Evolutionary conservation across 2,329 filamentous ascomycete species (phyloP), one percentile per base, ranked within the genome.

Genomic region (Epichloe uncinata): DNA sequence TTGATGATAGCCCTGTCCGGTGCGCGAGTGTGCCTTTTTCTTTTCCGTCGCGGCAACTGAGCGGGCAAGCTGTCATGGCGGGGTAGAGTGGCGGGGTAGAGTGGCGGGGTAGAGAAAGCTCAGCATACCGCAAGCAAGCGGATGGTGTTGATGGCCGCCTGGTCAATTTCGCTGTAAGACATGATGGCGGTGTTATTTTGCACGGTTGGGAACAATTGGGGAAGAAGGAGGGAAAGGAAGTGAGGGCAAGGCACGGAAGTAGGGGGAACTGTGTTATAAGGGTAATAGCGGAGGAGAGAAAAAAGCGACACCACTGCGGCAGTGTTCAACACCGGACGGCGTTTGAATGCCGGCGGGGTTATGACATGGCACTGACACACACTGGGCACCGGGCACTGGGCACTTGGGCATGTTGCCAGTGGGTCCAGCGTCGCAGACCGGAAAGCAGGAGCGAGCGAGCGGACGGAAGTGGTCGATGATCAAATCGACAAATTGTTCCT

Each of bases 131-230:
- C 90, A 63, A 98, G 81, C 67, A 88, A 73, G 70, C 93, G 87
- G 77, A 98, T 97, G 71, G 91, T 95, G 84, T 97, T 97, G 76
- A 98, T 88, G 67, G 88, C 86, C 73, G 89, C 81, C 78, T 84
- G 76, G 71, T 98, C 93, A 67, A 83, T 71, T 65, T 97, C 86
- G 69, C 79, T 78, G 80, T 86, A 96, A 70, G 82, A 82, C 91
- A 97, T 97, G 70, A 66, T 81, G 70, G 45, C 71, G 66, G 56
- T 63, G 62, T 60, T 62, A 52, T 56, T 51, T 47, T 52, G 55
- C 42, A 47, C 35, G n/a, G 36, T 20, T 30, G 43, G 42, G 22
- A 11, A 51, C 57, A 54, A 55, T 56, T 56, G 40, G 60, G 49
- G 55, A 50, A 48, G 49, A 48, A 51, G 51, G 44, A 53, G 52